Evolutionary conservation across 306 rosid species (phyloP), one percentile per base, ranked within the genome.

Genomic region (Dryas drummondii): DNA sequence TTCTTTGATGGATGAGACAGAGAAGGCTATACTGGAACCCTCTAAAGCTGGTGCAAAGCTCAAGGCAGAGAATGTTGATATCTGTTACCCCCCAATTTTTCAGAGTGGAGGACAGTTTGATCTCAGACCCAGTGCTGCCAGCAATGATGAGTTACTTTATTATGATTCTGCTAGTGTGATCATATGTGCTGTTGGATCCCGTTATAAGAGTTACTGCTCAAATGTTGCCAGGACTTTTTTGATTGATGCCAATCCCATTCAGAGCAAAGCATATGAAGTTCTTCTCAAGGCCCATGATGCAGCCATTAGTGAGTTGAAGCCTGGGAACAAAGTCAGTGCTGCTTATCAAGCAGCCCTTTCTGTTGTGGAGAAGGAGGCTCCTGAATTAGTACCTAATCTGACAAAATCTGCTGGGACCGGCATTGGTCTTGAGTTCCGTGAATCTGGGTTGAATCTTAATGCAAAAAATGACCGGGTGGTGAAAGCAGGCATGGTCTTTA

Each of bases 21-120:
- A 94, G 91, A 94, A 91, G 78, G 89, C 90, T 40, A 87, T 94
- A 42, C 46, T 88, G 80, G 93, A 94, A 68, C 98, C 97, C 26
- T 78, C 92, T 45, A 91, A 86, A 85, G 91, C 86, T 75, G 86
- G 86, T 26, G 87, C 88, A 60, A 94, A 90, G 79, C 80, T 94
- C 53, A 90, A 88, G 86, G 82, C 97, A 32, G 93, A 85, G 26
- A 94, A 91, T 87, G 96, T 94, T 69, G 98, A 94, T 82, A 94
- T 94, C 19, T 90, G 96, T 78, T 94, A 91, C 74, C 98, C 98
- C 27, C 97, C 98, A 59, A 91, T 94, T 64, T 91, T 91, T 77
- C 97, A 94, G 82, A 94, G 98, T 61, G 98, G 98, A 15, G 98
- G 94, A 15, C 87, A 82, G 72, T 94, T 87, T 86, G 98, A 94